Percentiles rank a stretch among this genome's conserved stretches.
These are phyloP conservation scores for Haberlea rhodopensis DNA, from an alignment of 257 asterid genomes.

Conservation along the genomic window DNA sequence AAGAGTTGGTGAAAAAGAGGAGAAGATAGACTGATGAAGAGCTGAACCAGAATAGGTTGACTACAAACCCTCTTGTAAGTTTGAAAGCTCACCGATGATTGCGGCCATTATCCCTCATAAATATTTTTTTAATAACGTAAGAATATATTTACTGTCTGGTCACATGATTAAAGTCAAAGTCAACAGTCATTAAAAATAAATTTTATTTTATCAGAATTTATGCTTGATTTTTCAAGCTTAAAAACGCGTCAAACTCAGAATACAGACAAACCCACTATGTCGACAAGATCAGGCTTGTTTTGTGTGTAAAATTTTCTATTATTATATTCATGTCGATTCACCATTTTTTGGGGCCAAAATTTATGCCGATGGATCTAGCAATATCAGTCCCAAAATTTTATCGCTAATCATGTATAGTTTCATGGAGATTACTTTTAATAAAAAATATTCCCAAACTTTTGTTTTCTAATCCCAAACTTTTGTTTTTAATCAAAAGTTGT, in stretches of 20 bases:
- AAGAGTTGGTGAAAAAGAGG: background rate
- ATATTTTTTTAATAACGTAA: background rate
- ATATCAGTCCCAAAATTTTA: too few species aligned
- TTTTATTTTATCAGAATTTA: constrained; percentile 5
- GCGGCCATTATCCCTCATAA: constrained; percentile 43
- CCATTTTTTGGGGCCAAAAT: constrained; percentile 10
- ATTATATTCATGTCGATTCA: constrained; percentile 1
- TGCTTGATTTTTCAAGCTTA: constrained; percentile 39
- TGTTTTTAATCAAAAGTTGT: too few species aligned
- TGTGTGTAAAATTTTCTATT: constrained; percentile 38
- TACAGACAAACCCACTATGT: constrained; percentile 33
- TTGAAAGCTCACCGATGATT: constrained; percentile 57
- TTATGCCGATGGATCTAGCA: too few species aligned
- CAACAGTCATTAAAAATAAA: constrained; percentile 31
- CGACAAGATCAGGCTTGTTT: constrained; percentile 54
- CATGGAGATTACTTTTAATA: too few species aligned
- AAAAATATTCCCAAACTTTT: too few species aligned
- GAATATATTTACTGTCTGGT: constrained; percentile 29
- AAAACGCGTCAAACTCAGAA: constrained; percentile 58
- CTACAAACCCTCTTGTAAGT: constrained; percentile 27
- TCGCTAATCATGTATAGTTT: too few species aligned
- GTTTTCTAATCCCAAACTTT: too few species aligned
- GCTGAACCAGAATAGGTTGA: constrained; percentile 34
- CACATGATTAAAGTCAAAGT: constrained; percentile 51
- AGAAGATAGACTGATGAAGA: background rate